Base-by-base conservation (phyloP, 371 early-diverging fungal species). In the Dichotomocladium elegans region DNA sequence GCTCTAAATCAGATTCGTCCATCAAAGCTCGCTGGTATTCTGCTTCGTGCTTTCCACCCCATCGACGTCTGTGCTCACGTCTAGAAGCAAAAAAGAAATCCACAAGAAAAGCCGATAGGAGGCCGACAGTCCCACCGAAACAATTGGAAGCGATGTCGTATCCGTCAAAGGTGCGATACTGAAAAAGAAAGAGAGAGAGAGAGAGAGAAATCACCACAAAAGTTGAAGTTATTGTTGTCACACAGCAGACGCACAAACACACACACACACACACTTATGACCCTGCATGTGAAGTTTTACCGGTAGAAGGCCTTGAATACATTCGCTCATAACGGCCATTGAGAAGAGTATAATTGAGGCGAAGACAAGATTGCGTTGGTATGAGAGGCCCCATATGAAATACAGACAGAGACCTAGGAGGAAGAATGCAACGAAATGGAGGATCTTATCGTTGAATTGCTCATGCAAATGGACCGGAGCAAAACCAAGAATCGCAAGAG, bases 91-190 rank as follows among this genome's bases (percentile, higher is more conserved):
- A 47, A 4, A 58, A 41, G 55, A 48, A 75, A 40, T 75, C 71
- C 1, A 61, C 19, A 1, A 48, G 12, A 22, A 55, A 61, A 15
- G 77, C 71, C 3, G 53, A 24, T 17, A 31, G n/a, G n/a, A 77
- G 51, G 1, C 77, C 77, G 3, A 41, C 25, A 3, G 45, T 26
- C 2, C 74, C 64, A 14, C 77, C 77, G 17, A 58, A 1, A 17
- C 73, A 4, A 53, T 77, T 77, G n/a, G 74, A 65, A 1, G 64
- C n/a, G n/a, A 74, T 77, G 47, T 77, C 74, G 28, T 72, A 51
- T 1, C 42, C 27, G 63, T 77, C 78, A 59, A 74, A 77, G 9
- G 65, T 61, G n/a, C 74, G 70, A 56, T 77, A 77, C 78, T 74
- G 40, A 35, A 35, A 29, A 24, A 17, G 33, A 9, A n/a, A 28